Conservation (phyloP, 2,329 filamentous ascomycete genomes). For the Huntiella omanensis region DNA sequence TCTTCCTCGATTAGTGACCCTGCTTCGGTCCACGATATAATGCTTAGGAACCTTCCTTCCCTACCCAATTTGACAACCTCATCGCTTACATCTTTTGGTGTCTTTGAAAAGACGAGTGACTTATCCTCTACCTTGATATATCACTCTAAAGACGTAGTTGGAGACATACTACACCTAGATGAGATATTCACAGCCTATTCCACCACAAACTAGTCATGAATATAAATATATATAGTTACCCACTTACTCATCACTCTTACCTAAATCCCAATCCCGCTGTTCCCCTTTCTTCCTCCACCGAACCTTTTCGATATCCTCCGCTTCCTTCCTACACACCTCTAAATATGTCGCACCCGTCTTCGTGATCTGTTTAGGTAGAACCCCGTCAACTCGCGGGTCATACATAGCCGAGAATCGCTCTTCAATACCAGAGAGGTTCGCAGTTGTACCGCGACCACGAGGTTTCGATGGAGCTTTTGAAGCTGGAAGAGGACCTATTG, state of each 20-base stretch:
- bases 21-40: too few relatives aligned
- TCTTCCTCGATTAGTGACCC: too few relatives aligned
- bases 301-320: constrained; percentile 38
- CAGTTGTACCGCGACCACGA: constrained; percentile 53
- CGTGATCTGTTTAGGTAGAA: constrained; percentile 53
- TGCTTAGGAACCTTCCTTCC: too few relatives aligned
- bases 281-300: constrained; percentile 55
- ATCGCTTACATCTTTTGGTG: neutral
- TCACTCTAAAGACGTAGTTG: neutral
- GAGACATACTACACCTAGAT: neutral
- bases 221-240: neutral
- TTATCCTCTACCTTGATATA: neutral
- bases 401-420: constrained; percentile 55
- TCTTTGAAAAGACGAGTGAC: neutral
- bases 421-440: constrained; percentile 51
- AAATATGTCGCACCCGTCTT: neutral
- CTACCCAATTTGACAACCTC: neutral
- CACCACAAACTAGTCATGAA: neutral
- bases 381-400: constrained; percentile 46
- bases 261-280: constrained; percentile 39
- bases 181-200: too few relatives aligned
- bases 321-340: constrained; percentile 26
- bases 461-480: constrained; percentile 19
- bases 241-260: constrained; percentile 22
- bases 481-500: neutral